These are phyloP conservation scores for Scytalidium lignicola DNA, from an alignment of 2,329 filamentous ascomycete species.

Conservation along the genomic window DNA sequence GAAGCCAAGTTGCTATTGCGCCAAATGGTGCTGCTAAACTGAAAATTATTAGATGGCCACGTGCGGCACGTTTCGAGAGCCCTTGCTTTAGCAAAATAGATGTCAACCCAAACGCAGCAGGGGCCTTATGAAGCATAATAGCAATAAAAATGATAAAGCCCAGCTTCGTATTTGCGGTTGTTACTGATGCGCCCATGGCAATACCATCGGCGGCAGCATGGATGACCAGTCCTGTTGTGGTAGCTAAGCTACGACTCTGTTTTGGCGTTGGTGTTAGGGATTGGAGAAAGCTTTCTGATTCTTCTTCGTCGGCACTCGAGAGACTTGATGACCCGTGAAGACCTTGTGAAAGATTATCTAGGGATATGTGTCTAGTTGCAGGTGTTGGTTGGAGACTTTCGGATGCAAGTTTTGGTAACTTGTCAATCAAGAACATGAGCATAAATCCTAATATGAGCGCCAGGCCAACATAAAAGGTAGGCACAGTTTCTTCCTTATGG, in stretches of 20 bases:
- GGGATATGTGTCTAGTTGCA: constrained; percentile 76
- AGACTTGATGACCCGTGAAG: constrained; percentile 30
- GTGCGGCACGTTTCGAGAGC: constrained; percentile 76
- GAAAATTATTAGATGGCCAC: constrained; percentile 84
- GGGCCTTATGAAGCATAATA: constrained; percentile 96
- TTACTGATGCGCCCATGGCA: constrained; percentile 85
- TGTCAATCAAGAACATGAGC: constrained; percentile 94
- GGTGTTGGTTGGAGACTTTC: constrained; percentile 60
- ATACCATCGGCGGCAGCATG: constrained; percentile 95
- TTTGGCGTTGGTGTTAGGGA: constrained; percentile 53
- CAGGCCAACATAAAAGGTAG: constrained; percentile 77
- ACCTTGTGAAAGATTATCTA: constrained; percentile 69
- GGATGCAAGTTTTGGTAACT: constrained; percentile 68
- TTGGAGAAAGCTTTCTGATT: constrained; percentile 54
- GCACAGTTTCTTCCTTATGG: constrained; percentile 44
- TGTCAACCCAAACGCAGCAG: constrained; percentile 90
- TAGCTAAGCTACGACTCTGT: constrained; percentile 63
- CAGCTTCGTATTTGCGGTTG: constrained; percentile 66
- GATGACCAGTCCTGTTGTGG: constrained; percentile 91
- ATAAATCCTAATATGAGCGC: constrained; percentile 85
- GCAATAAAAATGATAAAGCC: constrained; percentile 92
- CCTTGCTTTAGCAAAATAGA: constrained; percentile 88
- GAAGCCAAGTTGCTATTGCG: constrained; percentile 75
- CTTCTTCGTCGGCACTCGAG: constrained; percentile 40
- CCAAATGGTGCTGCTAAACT: constrained; percentile 86